Evolutionary conservation across 2,329 filamentous ascomycete species (phyloP), one percentile per base, ranked within the genome.

Genomic region (Trichoderma sp.): DNA sequence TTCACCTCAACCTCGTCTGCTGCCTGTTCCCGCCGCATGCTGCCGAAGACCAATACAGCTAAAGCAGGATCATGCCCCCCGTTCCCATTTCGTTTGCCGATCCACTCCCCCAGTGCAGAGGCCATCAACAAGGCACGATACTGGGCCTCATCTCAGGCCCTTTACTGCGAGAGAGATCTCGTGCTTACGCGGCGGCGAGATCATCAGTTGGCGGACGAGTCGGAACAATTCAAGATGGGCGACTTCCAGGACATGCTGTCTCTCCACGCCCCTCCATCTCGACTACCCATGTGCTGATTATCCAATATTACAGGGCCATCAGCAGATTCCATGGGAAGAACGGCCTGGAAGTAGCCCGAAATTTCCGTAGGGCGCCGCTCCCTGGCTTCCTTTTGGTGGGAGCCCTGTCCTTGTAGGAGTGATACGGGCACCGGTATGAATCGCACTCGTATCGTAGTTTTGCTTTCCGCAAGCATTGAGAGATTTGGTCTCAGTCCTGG

Each of bases 241-340:
- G 60, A 54, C 50, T 39, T 47, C 60, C 60, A 55, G 50, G 26
- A 26, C 50, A 54, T n/a, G 26, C 26, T 43, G 7, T 47, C 19
- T 19, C 28, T 41, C 28, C 19, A 15, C 3, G n/a, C 34, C n/a
- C 44, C 44, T 34, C 9, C 30, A 12, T 30, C n/a, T 24, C 34
- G 17, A 26, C 5, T 28, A 19, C 45, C 58, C 48, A 62, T 62
- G 58, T 44, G 28, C 60, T 63, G 26, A 63, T 47, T 55, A 14
- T 55, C 48, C 60, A 63, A 63, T 47, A 63, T 60, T 60, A 48
- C 60, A 55, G 60, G 50, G 50, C 14, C 60, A 63, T 63, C 60
- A 63, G 50, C 60, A 63, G 60, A 63, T 55, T 52, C 17, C n/a
- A 63, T 24, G 19, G 26, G 15, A 50, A 44, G 24, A 28, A 45